Evolutionary conservation across 2,329 filamentous ascomycete genomes (phyloP), one percentile per base, ranked within the genome.

Genomic region (Alternaria triticimaculans): DNA sequence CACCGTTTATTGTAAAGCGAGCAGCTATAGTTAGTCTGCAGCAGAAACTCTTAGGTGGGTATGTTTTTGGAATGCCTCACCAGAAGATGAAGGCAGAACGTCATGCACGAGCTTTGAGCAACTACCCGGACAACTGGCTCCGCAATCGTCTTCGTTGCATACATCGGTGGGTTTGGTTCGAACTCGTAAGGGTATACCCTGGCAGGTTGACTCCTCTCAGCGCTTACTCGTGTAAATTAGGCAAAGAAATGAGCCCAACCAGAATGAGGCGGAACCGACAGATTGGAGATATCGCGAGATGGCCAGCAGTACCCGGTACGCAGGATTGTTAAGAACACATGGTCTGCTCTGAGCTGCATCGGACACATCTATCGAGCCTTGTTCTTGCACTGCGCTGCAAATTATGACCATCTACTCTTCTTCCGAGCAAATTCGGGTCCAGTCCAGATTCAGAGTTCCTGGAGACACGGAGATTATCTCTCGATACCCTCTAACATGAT

Each of bases 191-290:
- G 60, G 55, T 28, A 25, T 49, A 55, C 18, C 50, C 60, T 63
- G 55, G 21, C 21, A 55, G 7, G n/a, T 41, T 46, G 20, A 49
- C 25, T 56, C 8, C 37, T 28, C 41, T n/a, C 12, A 28, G 41
- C 43, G 46, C 60, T 66, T 63, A 66, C 60, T 60, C 60, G 60
- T 66, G 60, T 41, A 63, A 50, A 54, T 63, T 63, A 50, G 56
- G 43, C 53, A 55, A 60, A 33, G 46, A 63, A 60, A 60, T 63
- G 48, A 66, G 43, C 30, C 26, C 30, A 54, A 48, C 15, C 41
- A 41, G 53, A 61, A 46, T 64, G 64, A 66, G 62, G 58, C 58
- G 58, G 21, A 20, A 56, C 58, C 60, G 50, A 55, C 49, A 33
- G 56, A 33, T 53, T 56, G 33, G 51, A 26, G 59, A 8, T 23